These are phyloP conservation scores for Taxillus chinensis DNA, from an alignment of 164 flowering plant species.

Conservation along the genomic window DNA sequence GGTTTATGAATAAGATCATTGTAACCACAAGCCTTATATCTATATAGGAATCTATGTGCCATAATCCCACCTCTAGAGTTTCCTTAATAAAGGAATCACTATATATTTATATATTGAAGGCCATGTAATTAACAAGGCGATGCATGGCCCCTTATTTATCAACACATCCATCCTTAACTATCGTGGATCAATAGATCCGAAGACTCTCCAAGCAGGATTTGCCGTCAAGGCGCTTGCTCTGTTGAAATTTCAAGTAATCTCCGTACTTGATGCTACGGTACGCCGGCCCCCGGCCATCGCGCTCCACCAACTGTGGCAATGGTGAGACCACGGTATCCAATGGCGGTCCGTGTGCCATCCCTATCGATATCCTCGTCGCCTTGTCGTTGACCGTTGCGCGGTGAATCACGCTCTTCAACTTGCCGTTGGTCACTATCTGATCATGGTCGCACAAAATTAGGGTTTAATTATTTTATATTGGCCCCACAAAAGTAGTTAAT, in stretches of 20 bases:
- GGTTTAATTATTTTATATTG: no score
- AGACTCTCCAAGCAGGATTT: constrained; percentile 17
- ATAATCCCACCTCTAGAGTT: no score
- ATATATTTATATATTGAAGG: no score
- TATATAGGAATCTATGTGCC: no score
- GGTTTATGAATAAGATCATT: no score
- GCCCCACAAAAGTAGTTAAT: no score
- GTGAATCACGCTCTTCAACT: constrained; percentile 21
- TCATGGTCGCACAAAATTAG: background rate
- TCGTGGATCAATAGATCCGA: background rate
- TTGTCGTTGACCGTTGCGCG: constrained; percentile 17
- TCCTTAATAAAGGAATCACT: no score
- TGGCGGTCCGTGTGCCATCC: constrained; percentile 21
- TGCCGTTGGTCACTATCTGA: constrained; percentile 22
- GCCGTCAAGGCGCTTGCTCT: constrained; percentile 15
- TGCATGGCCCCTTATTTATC: no score
- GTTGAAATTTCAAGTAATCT: constrained; percentile 21
- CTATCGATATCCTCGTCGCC: constrained; percentile 21
- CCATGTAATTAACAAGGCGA: no score
- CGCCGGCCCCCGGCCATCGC: background rate
- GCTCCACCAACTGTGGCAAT: constrained; percentile 13
- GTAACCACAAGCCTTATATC: no score
- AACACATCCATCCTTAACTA: no score
- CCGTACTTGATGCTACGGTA: constrained; percentile 15
- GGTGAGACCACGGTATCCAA: constrained; percentile 22